phyloP scores from a whole-genome alignment of 1,284 basidiomycete genomes.

The Austropuccinia psidii region DNA sequence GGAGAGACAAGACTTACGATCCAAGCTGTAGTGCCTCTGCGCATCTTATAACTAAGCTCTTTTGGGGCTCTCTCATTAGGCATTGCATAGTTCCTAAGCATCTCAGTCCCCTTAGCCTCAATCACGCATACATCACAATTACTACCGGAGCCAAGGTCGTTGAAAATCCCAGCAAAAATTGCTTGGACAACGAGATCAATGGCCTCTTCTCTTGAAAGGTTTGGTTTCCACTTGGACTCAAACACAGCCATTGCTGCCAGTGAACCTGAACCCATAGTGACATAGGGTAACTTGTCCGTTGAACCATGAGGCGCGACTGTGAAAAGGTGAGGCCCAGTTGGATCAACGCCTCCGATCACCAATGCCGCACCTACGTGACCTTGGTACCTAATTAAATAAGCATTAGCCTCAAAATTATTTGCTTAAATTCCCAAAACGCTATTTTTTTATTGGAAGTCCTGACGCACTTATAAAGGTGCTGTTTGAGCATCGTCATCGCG shows the following conservation, averaged over 20 bases:
- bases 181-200: conserved; percentile 76
- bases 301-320: conserved; percentile 95
- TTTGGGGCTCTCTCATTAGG: conserved; percentile 66
- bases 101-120: conserved; percentile 61
- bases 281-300: conserved; percentile 96
- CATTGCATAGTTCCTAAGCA: conserved; percentile 68
- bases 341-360: conserved; percentile 92
- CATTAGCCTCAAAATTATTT: neutral
- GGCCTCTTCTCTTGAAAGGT: conserved; percentile 74
- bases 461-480: conserved; percentile 65
- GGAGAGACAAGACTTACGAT: conserved; percentile 9
- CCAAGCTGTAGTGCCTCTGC: conserved; percentile 69
- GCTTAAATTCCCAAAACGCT: neutral
- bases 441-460: neutral
- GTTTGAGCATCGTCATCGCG: conserved; percentile 96
- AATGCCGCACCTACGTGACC: conserved; percentile 91
- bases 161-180: conserved; percentile 94
- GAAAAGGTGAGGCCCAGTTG: conserved; percentile 87
- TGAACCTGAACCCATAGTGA: conserved; percentile 95
- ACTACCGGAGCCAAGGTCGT: conserved; percentile 94
- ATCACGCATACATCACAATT: conserved; percentile 97
- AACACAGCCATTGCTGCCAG: conserved; percentile 98
- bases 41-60: conserved; percentile 75
- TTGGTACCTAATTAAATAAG: conserved; percentile 60
- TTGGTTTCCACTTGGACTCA: conserved; percentile 73